Conservation (phyloP, 2,329 filamentous ascomycete genomes). For the Niveomyces coronatus region DNA sequence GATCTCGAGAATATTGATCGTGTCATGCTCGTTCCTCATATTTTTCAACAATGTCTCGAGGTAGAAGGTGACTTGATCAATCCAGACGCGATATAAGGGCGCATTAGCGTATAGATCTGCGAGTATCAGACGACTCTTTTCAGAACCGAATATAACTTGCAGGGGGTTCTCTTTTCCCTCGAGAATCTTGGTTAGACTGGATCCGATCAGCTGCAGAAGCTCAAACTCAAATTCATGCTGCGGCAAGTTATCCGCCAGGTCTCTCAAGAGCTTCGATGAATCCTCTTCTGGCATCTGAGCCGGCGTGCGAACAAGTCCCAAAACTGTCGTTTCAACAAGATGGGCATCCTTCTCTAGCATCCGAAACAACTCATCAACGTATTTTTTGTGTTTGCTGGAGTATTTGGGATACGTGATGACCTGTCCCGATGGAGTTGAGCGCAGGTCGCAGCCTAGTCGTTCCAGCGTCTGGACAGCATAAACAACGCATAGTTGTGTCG, state of each 20-base stretch:
- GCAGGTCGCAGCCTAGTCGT: neutral
- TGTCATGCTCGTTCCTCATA: neutral
- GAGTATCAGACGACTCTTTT: slow-evolving; percentile 23
- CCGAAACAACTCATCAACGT: neutral
- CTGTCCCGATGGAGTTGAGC: neutral
- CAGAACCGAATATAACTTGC: slow-evolving; percentile 25
- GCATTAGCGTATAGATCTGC: slow-evolving; percentile 23
- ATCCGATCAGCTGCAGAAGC: too few species aligned
- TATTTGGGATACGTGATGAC: neutral
- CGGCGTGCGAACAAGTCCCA: too few species aligned
- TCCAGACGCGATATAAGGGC: slow-evolving; percentile 21
- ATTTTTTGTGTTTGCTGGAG: neutral
- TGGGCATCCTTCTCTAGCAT: neutral
- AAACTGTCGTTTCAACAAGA: too few species aligned
- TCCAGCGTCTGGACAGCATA: neutral
- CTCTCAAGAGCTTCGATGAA: too few species aligned
- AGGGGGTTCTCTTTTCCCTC: slow-evolving; percentile 24
- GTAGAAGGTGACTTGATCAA: slow-evolving; percentile 19
- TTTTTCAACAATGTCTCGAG: slow-evolving; percentile 19
- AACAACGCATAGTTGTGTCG: neutral
- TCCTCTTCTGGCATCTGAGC: too few species aligned
- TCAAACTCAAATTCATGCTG: too few species aligned
- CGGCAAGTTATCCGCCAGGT: too few species aligned
- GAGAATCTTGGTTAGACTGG: slow-evolving; percentile 17
- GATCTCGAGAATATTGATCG: slow-evolving; percentile 19